Evolutionary conservation across 768 basidiomycete species (phyloP), one percentile per base, ranked within the genome.

Genomic region (Rhodotorula diobovata): DNA sequence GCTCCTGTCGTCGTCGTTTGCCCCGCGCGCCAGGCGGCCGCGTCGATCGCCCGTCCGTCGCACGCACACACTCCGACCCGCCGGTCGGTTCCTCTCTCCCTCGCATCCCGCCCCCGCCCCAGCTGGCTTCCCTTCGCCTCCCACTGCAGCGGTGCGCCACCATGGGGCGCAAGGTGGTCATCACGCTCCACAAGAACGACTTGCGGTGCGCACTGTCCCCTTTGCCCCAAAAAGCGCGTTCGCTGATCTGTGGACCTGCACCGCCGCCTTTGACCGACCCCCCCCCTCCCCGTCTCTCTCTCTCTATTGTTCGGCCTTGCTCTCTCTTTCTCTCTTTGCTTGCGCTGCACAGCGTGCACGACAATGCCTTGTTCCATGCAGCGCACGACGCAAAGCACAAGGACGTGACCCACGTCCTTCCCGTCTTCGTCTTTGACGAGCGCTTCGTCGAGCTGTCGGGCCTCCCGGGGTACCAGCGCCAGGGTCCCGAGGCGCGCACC

Each of bases 371-470:
- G 37, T 59, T 80, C 39, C 76, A 76, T 20, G 63, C 70, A 30
- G 78, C 77, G 53, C 76, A 78, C 56, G 55, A 71, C 37, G 23
- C 62, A 7, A 55, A 67, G 8, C 66, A 76, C 39, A 72, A 75
- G 30, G 71, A 76, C 35, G 72, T 80, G 50, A 81, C 80, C 25
- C 80, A 82, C 63, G 80, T 82, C 71, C 75, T 84, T 8, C 83
- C 83, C 2, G 60, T 83, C 56, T 83, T 80, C 74, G 81, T 83
- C 32, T 81, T 83, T 54, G 81, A 83, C 64, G 80, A 81, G 45
- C 78, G 81, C 15, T 78, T 79, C 61, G 66, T 83, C 57, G 82
- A 83, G 67, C 72, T 82, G 9, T 76, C 78, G 0, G 77, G 73
- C 8, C 61, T 84, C 6, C 78, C 80, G 8, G 77, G 76, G 2